Evolutionary conservation across 2,329 filamentous ascomycete species (phyloP).

Genomic region (Davidsoniella eucalypti): DNA sequence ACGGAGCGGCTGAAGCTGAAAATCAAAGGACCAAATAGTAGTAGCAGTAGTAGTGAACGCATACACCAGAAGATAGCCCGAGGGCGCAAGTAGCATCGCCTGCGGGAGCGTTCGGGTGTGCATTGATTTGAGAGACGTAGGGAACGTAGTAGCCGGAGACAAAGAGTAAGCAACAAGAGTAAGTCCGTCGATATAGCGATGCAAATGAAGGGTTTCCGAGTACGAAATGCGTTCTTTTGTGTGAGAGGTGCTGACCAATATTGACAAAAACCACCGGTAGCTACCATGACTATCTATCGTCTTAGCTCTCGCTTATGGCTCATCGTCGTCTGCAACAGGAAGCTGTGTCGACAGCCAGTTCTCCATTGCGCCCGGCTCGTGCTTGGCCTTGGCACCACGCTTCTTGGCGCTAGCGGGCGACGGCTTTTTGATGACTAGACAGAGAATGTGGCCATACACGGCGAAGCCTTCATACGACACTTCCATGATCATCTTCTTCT

Average conservation of each 20-base stretch:
- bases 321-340: constrained; percentile 19
- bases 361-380: constrained; percentile 59
- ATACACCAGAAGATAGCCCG: no score
- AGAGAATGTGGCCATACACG: constrained; percentile 86
- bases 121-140: no score
- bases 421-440: constrained; percentile 69
- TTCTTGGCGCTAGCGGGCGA: constrained; percentile 26
- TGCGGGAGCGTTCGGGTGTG: no score
- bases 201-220: no score
- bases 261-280: not conserved
- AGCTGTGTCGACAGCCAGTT: constrained; percentile 77
- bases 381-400: constrained; percentile 23
- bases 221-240: no score
- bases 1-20: no score
- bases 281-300: not conserved
- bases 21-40: no score
- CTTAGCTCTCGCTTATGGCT: not conserved
- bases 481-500: constrained; percentile 78
- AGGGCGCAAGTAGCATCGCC: no score
- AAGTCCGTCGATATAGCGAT: no score
- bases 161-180: no score
- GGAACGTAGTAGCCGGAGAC: no score
- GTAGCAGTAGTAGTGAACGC: no score
- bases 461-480: constrained; percentile 90
- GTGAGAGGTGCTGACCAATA: not conserved